A percentile compares a stretch with the other conserved stretches of the same genome.
Evolutionary conservation across 768 basidiomycete species (phyloP).

Genomic region (Tylopilus sp.): DNA sequence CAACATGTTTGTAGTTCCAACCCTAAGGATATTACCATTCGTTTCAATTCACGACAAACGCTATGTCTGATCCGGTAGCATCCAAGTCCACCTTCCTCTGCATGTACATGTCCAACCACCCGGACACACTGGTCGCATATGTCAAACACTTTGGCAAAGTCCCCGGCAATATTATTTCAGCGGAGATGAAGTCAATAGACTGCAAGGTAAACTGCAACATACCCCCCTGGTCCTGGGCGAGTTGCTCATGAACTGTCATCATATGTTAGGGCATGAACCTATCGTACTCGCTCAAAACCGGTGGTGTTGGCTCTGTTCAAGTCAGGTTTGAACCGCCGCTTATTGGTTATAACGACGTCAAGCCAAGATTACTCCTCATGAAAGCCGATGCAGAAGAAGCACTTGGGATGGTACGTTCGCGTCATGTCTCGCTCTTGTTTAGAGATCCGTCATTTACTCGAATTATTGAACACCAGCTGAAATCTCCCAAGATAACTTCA

Average conservation of each 20-base stretch:
- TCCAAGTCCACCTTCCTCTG: slow-evolving; percentile 72
- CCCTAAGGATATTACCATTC: too few species aligned
- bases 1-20: too few species aligned
- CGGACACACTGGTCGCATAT: slow-evolving; percentile 81
- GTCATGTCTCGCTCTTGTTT: background rate
- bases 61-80: slow-evolving; percentile 70
- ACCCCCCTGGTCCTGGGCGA: background rate
- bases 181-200: slow-evolving; percentile 69
- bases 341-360: background rate
- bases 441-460: background rate
- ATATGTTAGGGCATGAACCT: slow-evolving; percentile 62
- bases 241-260: background rate
- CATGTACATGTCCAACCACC: slow-evolving; percentile 84
- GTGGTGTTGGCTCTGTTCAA: slow-evolving; percentile 42
- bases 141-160: slow-evolving; percentile 75
- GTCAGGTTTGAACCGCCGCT: slow-evolving; percentile 72
- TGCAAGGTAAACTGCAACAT: slow-evolving; percentile 45
- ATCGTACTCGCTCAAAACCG: slow-evolving; percentile 53
- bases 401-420: slow-evolving; percentile 36
- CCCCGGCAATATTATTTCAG: slow-evolving; percentile 49
- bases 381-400: slow-evolving; percentile 1
- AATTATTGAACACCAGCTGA: slow-evolving; percentile 36
- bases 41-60: background rate
- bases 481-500: background rate
- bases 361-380: background rate